Base-by-base conservation (phyloP, 2,329 filamentous ascomycete genomes). In the Raffaelea ambrosiae region DNA sequence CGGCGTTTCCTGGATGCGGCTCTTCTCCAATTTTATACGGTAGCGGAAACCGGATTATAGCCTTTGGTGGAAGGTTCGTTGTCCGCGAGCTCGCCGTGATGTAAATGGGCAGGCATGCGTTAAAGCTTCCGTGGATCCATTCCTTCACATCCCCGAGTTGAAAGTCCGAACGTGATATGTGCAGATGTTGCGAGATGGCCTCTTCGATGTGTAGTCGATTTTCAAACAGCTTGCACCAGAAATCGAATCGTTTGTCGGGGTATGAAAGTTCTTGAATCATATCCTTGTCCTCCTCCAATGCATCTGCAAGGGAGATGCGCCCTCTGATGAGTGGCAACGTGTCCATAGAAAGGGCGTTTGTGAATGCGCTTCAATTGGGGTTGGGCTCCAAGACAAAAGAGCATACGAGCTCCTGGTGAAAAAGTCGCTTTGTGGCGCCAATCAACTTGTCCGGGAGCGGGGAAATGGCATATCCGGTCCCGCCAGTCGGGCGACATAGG, bases 61-160 rank as follows among this genome's bases (percentile, higher is more conserved):
- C 35, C 16, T 19, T 16, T 38, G 5, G 5, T 38, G 26, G 26
- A 7, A 29, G 26, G 13, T 13, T 7, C 7, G 26, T 7, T 33
- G 31, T 38, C 14, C 35, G 35, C 16, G n/a, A 7, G 22, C n/a
- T 33, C 16, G 18, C 50, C 38, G 54, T 51, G 29, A 65, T 31
- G 3, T 42, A 13, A 26, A 42, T 45, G 10, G 61, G 61, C 29
- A 66, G 54, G 47, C 61, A 67, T 40, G 64, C 55, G 49, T 67
- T 68, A 49, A 65, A 67, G 48, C 55, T 59, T 8, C 64, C 64
- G 36, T 54, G 47, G 33, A 60, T 55, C 63, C 64, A 64, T 33
- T 60, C 52, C 21, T 53, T 48, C 14, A 43, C 19, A 18, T 36
- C 43, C 11, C 19, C 39, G 19, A 52, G 26, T 29, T 29, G 7